These are phyloP conservation scores for Schoenoplectus triqueter DNA, from an alignment of 202 grass and related monocot species.

Conservation along the genomic window DNA sequence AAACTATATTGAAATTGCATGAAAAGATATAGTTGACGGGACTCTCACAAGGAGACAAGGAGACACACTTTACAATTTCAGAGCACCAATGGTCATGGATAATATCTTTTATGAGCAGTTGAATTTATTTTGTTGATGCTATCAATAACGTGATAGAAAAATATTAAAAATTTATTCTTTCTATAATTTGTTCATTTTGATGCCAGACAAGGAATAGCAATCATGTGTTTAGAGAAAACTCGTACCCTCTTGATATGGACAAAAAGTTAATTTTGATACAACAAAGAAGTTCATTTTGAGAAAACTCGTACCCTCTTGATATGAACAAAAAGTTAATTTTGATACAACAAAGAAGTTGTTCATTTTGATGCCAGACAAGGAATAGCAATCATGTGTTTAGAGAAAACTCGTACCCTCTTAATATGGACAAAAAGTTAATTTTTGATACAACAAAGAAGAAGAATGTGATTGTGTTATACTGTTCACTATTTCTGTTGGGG, in stretches of 20 bases:
- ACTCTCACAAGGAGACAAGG: conserved; percentile 81
- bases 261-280: no score
- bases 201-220: conserved; percentile 77
- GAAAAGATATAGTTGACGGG: conserved; percentile 58
- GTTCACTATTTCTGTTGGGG: not conserved
- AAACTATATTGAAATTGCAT: no score
- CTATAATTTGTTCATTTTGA: conserved; percentile 47
- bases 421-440: conserved; percentile 91
- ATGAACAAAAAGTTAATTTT: no score
- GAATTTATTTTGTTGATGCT: not conserved
- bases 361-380: conserved; percentile 59
- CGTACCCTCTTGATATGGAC: conserved; percentile 65
- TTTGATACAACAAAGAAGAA: conserved; percentile 16
- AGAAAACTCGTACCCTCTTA: conserved; percentile 94
- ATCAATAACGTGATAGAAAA: conserved; percentile 14
- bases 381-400: conserved; percentile 65
- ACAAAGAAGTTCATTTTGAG: no score
- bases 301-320: no score
- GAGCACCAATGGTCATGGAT: conserved; percentile 83
- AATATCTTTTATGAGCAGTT: conserved; percentile 93
- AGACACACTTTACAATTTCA: conserved; percentile 74
- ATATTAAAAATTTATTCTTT: not conserved
- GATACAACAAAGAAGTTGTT: conserved; percentile 1
- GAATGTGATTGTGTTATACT: not conserved
- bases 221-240: conserved; percentile 74